These are phyloP conservation scores for Exophiala phaeomuriformis DNA, from an alignment of 2,329 filamentous ascomycete genomes.

Conservation along the genomic window DNA sequence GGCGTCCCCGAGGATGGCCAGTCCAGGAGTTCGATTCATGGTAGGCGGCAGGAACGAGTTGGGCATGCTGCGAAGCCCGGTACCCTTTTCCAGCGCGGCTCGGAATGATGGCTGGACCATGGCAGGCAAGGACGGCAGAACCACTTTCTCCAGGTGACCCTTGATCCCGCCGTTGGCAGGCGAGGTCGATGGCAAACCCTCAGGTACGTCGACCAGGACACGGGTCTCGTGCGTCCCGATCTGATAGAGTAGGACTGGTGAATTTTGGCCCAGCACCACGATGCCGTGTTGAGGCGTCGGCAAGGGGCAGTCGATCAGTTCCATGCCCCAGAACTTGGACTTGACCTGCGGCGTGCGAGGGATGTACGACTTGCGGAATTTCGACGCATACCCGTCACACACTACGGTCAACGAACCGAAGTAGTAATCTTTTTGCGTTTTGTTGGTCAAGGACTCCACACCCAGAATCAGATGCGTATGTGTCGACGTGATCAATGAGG, in stretches of 20 bases:
- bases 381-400: constrained; percentile 86
- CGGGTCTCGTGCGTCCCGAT: constrained; percentile 93
- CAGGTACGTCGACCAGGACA: constrained; percentile 79
- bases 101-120: constrained; percentile 65
- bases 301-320: constrained; percentile 79
- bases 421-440: constrained; percentile 63
- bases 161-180: constrained; percentile 73
- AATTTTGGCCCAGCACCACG: constrained; percentile 71
- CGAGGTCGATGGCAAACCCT: constrained; percentile 65
- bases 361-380: constrained; percentile 77
- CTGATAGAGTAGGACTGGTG: constrained; percentile 87
- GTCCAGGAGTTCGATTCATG: constrained; percentile 61
- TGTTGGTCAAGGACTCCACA: constrained; percentile 64
- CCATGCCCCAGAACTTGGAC: constrained; percentile 88
- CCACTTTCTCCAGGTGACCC: constrained; percentile 69
- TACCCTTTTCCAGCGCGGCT: constrained; percentile 68
- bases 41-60: constrained; percentile 86
- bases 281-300: constrained; percentile 71
- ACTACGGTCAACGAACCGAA: constrained; percentile 84
- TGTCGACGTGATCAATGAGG: constrained; percentile 63
- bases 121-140: constrained; percentile 69
- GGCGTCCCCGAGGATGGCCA: constrained; percentile 83
- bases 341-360: constrained; percentile 59
- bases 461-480: constrained; percentile 68
- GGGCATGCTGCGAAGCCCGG: constrained; percentile 76